A percentile compares a stretch with the other conserved stretches of the same genome.
Conservation (phyloP, 495 filamentous ascomycete species). For the Pseudotulostoma volvatum region DNA sequence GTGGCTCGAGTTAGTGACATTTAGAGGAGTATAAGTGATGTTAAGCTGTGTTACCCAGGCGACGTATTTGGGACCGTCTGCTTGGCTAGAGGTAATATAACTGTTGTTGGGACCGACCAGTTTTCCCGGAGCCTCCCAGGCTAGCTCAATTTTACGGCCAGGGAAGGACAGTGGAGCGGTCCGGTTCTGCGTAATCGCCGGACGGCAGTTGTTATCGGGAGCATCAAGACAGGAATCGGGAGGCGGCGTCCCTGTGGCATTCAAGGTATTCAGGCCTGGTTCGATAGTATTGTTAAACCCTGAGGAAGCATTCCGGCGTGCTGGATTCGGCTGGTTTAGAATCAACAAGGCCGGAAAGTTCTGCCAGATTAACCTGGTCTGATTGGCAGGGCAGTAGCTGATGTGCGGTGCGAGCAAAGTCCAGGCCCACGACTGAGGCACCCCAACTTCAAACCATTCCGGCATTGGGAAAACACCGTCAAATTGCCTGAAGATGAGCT, state of each 20-base stretch:
- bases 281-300: constrained; percentile 22
- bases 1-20: constrained; percentile 30
- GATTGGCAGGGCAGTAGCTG: constrained; percentile 54
- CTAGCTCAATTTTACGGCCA: constrained; percentile 51
- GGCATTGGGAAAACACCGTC: constrained; percentile 72
- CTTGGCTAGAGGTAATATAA: constrained; percentile 50
- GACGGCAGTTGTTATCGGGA: constrained; percentile 38
- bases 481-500: constrained; percentile 80
- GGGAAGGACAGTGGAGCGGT: constrained; percentile 55
- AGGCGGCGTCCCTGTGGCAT: constrained; percentile 18
- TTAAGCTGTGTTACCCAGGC: constrained; percentile 76
- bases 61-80: constrained; percentile 46
- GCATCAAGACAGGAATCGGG: constrained; percentile 34
- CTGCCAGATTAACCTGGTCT: constrained; percentile 69
- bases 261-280: constrained; percentile 19
- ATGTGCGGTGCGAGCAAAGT: constrained; percentile 74
- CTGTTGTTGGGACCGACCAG: constrained; percentile 64
- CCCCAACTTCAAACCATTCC: constrained; percentile 66
- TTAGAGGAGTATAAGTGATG: constrained; percentile 60
- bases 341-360: constrained; percentile 69
- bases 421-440: constrained; percentile 82
- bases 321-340: constrained; percentile 62
- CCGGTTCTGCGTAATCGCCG: constrained; percentile 51
- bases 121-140: constrained; percentile 58
- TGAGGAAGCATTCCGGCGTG: constrained; percentile 36